These are phyloP conservation scores for Ormosia semicastrata DNA, from an alignment of 306 rosid genomes.

Conservation along the genomic window DNA sequence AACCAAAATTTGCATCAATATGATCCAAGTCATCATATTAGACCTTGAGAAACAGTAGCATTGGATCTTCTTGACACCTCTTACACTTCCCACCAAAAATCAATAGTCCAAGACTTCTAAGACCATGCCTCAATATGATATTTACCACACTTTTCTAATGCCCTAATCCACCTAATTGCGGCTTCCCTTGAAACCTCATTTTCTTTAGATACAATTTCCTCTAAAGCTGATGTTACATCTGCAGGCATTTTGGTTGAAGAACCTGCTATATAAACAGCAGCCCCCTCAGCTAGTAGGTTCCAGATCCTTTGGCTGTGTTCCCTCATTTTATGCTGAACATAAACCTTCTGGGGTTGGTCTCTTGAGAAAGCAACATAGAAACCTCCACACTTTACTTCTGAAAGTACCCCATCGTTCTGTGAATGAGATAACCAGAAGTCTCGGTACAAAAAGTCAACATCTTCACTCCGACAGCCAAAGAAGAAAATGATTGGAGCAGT, in stretches of 20 bases:
- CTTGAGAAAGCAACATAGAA: constrained; percentile 86
- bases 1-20: background rate
- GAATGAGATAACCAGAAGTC: constrained; percentile 78
- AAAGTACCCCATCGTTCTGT: constrained; percentile 60
- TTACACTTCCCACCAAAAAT: background rate
- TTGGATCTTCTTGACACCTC: background rate
- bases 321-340: constrained; percentile 85
- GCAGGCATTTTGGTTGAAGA: constrained; percentile 94
- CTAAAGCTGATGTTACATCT: constrained; percentile 75
- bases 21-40: background rate
- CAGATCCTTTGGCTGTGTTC: constrained; percentile 69
- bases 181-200: constrained; percentile 59
- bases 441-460: constrained; percentile 67
- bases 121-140: constrained; percentile 90
- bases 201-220: constrained; percentile 69
- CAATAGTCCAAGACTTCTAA: constrained; percentile 6
- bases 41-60: background rate
- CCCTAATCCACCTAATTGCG: constrained; percentile 72
- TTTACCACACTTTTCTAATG: constrained; percentile 67
- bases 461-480: constrained; percentile 80
- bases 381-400: constrained; percentile 81
- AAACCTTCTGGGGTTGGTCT: constrained; percentile 78
- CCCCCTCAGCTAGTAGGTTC: constrained; percentile 71
- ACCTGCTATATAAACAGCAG: constrained; percentile 83
- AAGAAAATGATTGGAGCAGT: constrained; percentile 80